A percentile compares a stretch with the other conserved stretches of the same genome.
Conservation (phyloP, 352 stramenopile genomes). For the Halophytophthora polymorphica region DNA sequence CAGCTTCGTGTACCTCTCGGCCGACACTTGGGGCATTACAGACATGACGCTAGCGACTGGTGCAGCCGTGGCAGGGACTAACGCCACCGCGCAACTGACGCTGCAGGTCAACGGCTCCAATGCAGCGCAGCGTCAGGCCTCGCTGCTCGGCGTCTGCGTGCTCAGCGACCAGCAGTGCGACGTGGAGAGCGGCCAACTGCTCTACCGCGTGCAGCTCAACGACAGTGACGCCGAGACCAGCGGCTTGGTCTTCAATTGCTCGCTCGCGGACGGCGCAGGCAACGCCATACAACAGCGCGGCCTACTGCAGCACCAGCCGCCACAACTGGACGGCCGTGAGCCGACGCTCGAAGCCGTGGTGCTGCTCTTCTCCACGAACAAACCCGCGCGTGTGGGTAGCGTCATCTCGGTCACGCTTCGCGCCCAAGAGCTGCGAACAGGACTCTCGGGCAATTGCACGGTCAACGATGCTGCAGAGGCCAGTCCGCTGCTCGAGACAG, state of each 20-base stretch:
- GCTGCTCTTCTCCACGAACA: constrained; percentile 63
- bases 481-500: constrained; percentile 35
- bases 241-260: constrained; percentile 32
- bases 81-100: constrained; percentile 2
- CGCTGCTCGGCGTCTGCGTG: constrained; percentile 24
- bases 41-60: constrained; percentile 2
- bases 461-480: constrained; percentile 42
- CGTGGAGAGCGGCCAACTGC: constrained; percentile 23
- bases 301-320: constrained; percentile 19
- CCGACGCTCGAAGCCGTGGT: constrained; percentile 43
- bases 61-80: neutral
- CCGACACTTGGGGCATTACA: constrained; percentile 3
- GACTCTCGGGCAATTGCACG: constrained; percentile 46
- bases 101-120: constrained; percentile 2
- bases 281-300: constrained; percentile 23
- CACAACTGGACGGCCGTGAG: constrained; percentile 34
- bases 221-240: constrained; percentile 32
- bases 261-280: constrained; percentile 24
- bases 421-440: constrained; percentile 29
- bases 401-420: constrained; percentile 57
- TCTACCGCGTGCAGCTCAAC: constrained; percentile 41
- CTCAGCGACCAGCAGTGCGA: constrained; percentile 33
- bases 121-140: constrained; percentile 5
- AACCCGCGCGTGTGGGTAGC: constrained; percentile 47
- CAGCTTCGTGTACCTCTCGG: constrained; percentile 7